Percentiles rank a stretch among this genome's conserved stretches.
Evolutionary conservation across 2,329 filamentous ascomycete genomes (phyloP).

Genomic region (Orbilia oligospora): DNA sequence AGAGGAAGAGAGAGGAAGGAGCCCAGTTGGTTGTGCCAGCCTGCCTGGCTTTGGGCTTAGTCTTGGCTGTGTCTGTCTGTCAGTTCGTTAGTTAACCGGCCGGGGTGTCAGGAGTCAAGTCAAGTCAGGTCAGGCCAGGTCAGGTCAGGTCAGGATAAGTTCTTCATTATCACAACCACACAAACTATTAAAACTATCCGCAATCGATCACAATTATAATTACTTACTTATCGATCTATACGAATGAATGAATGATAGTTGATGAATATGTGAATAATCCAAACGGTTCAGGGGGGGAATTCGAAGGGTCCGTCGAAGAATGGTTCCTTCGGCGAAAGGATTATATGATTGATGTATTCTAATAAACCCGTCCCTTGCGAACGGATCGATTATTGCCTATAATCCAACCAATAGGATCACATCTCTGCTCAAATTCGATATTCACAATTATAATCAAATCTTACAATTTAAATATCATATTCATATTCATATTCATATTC

Average conservation of each 20-base stretch:
- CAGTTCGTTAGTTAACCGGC: background rate
- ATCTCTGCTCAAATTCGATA: too few relatives aligned
- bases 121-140: background rate
- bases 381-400: conserved; percentile 30
- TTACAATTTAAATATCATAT: too few relatives aligned
- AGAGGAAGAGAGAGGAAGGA: conserved; percentile 7
- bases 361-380: conserved; percentile 11
- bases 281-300: too few relatives aligned
- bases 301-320: background rate
- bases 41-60: background rate
- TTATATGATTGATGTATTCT: background rate
- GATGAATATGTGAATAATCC: too few relatives aligned
- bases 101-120: conserved; percentile 9
- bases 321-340: conserved; percentile 16
- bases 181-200: too few relatives aligned
- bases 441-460: too few relatives aligned
- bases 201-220: too few relatives aligned
- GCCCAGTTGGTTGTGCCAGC: background rate
- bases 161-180: too few relatives aligned
- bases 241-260: too few relatives aligned
- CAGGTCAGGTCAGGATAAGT: too few relatives aligned
- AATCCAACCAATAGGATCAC: conserved; percentile 7
- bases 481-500: too few relatives aligned
- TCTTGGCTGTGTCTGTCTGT: conserved; percentile 9
- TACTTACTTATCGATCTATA: too few relatives aligned